Percentiles rank a stretch among this genome's conserved stretches.
Evolutionary conservation across 306 rosid species (phyloP).

Genomic region (Begonia peltatifolia): DNA sequence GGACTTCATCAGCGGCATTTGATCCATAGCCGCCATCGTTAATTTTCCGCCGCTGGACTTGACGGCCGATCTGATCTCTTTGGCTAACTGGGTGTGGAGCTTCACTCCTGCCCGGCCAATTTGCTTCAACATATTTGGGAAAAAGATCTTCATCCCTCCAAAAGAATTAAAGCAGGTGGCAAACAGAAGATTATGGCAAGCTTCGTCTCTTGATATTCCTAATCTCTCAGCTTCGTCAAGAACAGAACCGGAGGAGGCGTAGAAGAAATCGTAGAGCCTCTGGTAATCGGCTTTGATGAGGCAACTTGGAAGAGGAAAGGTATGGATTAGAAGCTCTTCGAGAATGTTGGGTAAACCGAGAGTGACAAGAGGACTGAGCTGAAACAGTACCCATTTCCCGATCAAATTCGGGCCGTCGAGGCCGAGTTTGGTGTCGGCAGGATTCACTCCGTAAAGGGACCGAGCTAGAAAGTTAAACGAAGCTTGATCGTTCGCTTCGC

Average conservation of each 20-base stretch:
- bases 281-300: conserved; percentile 48
- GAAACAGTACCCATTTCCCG: conserved; percentile 49
- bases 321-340: conserved; percentile 48
- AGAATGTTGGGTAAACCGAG: conserved; percentile 57
- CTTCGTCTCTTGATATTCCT: conserved; percentile 67
- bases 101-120: conserved; percentile 48
- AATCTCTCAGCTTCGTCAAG: conserved; percentile 59
- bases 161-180: conserved; percentile 79
- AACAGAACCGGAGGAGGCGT: conserved; percentile 27
- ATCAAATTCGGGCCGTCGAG: conserved; percentile 47
- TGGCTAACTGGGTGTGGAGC: conserved; percentile 46
- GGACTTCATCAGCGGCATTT: conserved; percentile 75
- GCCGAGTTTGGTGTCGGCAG: conserved; percentile 39
- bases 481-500: conserved; percentile 43
- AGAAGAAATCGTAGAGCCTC: conserved; percentile 62
- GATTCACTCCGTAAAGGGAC: conserved; percentile 28
- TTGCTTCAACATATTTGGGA: conserved; percentile 48
- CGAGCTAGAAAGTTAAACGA: conserved; percentile 63
- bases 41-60: conserved; percentile 43
- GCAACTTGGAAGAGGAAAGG: conserved; percentile 40
- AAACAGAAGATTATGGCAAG: conserved; percentile 72
- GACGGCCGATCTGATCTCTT: conserved; percentile 49
- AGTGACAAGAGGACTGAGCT: conserved; percentile 36
- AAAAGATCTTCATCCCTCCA: conserved; percentile 63
- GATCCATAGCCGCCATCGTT: conserved; percentile 59